Percentiles rank a stretch among this genome's conserved stretches.
phyloP scores from a whole-genome alignment of 2,329 filamentous ascomycete species.

The Zalaria sp. region DNA sequence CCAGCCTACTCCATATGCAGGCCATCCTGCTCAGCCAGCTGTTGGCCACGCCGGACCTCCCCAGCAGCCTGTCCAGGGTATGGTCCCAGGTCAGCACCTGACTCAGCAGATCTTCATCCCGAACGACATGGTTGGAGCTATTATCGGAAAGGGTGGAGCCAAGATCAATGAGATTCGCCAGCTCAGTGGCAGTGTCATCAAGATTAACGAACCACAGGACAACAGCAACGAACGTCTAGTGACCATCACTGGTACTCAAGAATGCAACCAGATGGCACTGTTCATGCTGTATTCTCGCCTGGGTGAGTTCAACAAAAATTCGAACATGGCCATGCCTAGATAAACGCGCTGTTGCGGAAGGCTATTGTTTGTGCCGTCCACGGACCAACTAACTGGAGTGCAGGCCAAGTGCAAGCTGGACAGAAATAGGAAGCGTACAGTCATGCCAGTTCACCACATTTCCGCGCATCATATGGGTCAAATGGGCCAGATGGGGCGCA shows the following conservation, averaged over 20 bases:
- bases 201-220: conserved; percentile 98
- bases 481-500: too few species aligned
- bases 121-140: conserved; percentile 98
- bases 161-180: conserved; percentile 99
- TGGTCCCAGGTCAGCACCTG: conserved; percentile 67
- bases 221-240: conserved; percentile 97
- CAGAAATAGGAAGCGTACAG: conserved; percentile 5
- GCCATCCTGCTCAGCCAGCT: conserved; percentile 45
- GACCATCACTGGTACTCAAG: conserved; percentile 92
- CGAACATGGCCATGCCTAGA: conserved; percentile 24
- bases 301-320: conserved; percentile 44
- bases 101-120: conserved; percentile 99
- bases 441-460: conserved; percentile 1
- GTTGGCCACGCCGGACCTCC: conserved; percentile 50
- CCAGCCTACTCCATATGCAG: conserved; percentile 51
- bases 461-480: background rate
- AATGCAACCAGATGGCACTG: conserved; percentile 98
- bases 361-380: background rate
- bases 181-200: conserved; percentile 94
- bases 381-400: conserved; percentile 1
- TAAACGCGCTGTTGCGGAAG: conserved; percentile 7
- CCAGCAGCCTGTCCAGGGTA: conserved; percentile 59
- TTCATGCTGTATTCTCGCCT: conserved; percentile 98
- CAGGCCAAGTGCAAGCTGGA: conserved; percentile 8
- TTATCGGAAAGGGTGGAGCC: conserved; percentile 94